phyloP scores from a whole-genome alignment of 495 filamentous ascomycete genomes.

The Acidomyces sp. region DNA sequence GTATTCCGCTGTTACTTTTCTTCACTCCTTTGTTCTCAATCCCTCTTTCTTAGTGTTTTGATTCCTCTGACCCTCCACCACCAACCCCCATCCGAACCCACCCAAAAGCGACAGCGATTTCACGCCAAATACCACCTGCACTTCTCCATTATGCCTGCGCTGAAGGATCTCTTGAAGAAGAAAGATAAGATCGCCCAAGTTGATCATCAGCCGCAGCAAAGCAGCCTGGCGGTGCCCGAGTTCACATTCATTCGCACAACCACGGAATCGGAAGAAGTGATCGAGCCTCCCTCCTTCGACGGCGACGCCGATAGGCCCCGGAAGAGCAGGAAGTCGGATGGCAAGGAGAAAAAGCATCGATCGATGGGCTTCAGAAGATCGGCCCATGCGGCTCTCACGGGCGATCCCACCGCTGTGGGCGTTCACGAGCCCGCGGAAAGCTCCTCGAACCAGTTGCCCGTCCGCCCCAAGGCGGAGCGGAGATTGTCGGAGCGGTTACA shows the following conservation, averaged over 20 bases:
- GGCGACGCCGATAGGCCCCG: conserved; percentile 25
- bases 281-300: conserved; percentile 47
- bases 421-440: conserved; percentile 1
- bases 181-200: conserved; percentile 41
- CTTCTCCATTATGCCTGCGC: conserved; percentile 42
- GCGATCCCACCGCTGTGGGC: conserved; percentile 16
- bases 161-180: conserved; percentile 63
- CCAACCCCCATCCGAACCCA: too few relatives aligned
- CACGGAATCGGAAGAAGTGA: conserved; percentile 64
- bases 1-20: too few relatives aligned
- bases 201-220: not conserved
- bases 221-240: conserved; percentile 39
- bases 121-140: not conserved
- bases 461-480: conserved; percentile 23
- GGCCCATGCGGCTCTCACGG: conserved; percentile 26
- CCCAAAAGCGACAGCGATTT: too few relatives aligned
- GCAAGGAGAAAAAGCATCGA: conserved; percentile 32
- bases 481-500: conserved; percentile 58
- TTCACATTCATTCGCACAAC: conserved; percentile 79
- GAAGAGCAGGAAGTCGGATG: conserved; percentile 10
- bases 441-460: conserved; percentile 28
- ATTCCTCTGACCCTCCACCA: not conserved
- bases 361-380: conserved; percentile 25
- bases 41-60: not conserved
- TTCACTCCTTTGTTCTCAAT: not conserved